Evolutionary conservation across 2,329 filamentous ascomycete genomes (phyloP), one percentile per base, ranked within the genome.

Genomic region (Delphinella strobiligena): DNA sequence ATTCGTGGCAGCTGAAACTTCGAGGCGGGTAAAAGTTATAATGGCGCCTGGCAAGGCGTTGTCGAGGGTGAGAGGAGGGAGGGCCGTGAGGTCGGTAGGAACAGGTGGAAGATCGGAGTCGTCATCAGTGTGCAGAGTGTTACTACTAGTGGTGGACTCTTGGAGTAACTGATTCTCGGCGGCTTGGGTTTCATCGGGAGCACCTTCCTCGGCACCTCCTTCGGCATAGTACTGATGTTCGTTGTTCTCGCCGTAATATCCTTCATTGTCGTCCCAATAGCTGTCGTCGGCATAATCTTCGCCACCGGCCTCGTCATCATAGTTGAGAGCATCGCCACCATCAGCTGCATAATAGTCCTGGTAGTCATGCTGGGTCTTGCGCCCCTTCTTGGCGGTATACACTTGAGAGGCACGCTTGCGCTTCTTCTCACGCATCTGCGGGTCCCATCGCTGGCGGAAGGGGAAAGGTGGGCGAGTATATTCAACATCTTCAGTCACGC

Each of bases 401-500:
- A 30, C n/a, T 30, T 56, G 59, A 16, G 43, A 45, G 22, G 37
- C 40, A 46, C 53, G 16, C 53, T 59, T 46, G 58, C 61, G 43
- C 49, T 55, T 46, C 57, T 56, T 41, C 52, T 60, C 47, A 52
- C 74, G 70, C 51, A 88, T 82, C 45, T 86, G 80, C 3, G 75
- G 72, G 58, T 93, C 85, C 89, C 88, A 95, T 17, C 54, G 50
- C 58, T 95, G 87, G 12, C 82, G 68, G 57, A 95, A 95, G 0
- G 88, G 88, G 53, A 93, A 95, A 0, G 88, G 84, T 0, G 89
- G 88, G 24, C 83, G 72, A 38, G 74, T 82, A 34, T 93, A 66
- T 22, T 72, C 63, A 30, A 85, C 63, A 4, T 69, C 72, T 19
- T 82, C 72, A 16, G 18, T 18, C 45, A 78, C 75, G 59, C 88